Evolutionary conservation across 148 eudicot genomes (phyloP).

Genomic region (Spergularia bocconei): DNA sequence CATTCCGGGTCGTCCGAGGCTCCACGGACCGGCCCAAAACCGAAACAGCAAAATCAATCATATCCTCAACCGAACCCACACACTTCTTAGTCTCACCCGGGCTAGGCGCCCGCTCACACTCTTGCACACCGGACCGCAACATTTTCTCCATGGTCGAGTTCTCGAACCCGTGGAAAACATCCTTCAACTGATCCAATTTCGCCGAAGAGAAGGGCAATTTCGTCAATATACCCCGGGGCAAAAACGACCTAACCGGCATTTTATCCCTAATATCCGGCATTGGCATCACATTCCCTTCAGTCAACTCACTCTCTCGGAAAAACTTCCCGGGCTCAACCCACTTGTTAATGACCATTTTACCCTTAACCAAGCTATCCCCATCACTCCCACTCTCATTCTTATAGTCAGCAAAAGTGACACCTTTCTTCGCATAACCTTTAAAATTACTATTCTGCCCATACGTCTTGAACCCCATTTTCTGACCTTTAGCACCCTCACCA

Average conservation of each 20-base stretch:
- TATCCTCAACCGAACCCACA: conserved; percentile 73
- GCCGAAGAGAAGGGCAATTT: conserved; percentile 69
- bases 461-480: conserved; percentile 35
- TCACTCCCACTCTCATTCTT: conserved; percentile 27
- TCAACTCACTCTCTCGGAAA: conserved; percentile 63
- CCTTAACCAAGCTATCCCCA: conserved; percentile 18
- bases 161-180: conserved; percentile 62
- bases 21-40: conserved; percentile 55
- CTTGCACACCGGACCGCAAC: conserved; percentile 43
- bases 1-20: conserved; percentile 54
- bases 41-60: conserved; percentile 79
- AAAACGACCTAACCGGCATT: conserved; percentile 85
- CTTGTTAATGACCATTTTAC: conserved; percentile 46
- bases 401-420: conserved; percentile 40
- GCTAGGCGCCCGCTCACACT: conserved; percentile 75
- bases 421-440: conserved; percentile 48
- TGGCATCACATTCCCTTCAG: conserved; percentile 62
- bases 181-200: conserved; percentile 38
- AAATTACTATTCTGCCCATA: conserved; percentile 53
- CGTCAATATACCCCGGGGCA: conserved; percentile 57
- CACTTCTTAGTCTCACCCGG: conserved; percentile 73
- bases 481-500: conserved; percentile 35
- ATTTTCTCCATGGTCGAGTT: conserved; percentile 58
- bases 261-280: conserved; percentile 88
- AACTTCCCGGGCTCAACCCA: conserved; percentile 86